Conservation (phyloP, 140 eudicot species). For the Cichorium intybus region DNA sequence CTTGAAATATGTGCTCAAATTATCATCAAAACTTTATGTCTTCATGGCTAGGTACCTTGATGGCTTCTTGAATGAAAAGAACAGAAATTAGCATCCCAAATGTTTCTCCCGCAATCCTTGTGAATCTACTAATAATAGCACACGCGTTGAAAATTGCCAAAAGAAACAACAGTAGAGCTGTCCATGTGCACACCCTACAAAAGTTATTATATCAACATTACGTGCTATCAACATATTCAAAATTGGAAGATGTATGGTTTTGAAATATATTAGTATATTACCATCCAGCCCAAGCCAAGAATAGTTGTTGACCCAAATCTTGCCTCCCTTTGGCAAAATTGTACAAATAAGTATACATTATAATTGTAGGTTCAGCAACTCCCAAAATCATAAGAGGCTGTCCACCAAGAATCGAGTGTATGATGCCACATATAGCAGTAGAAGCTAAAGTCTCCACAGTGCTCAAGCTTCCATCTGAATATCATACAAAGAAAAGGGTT, state of each 20-base stretch:
- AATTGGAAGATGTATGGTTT: background rate
- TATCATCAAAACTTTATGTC: background rate
- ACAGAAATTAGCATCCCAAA: constrained; percentile 58
- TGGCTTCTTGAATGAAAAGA: constrained; percentile 56
- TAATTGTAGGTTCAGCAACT: constrained; percentile 59
- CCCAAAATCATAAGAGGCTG: constrained; percentile 61
- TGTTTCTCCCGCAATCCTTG: constrained; percentile 54
- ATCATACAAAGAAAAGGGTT: background rate
- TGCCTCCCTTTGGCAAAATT: constrained; percentile 48
- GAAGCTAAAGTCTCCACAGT: constrained; percentile 61
- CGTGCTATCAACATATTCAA: background rate
- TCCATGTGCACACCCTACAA: constrained; percentile 60
- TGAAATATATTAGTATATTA: constrained; percentile 1
- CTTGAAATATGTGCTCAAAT: background rate
- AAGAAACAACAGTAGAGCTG: constrained; percentile 45
- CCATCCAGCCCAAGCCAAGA: constrained; percentile 69
- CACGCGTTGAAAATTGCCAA: constrained; percentile 48
- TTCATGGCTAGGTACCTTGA: constrained; percentile 35
- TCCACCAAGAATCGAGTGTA: constrained; percentile 58
- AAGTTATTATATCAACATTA: background rate
- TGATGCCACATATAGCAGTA: constrained; percentile 57
- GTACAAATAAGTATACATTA: constrained; percentile 53
- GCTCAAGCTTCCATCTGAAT: constrained; percentile 53
- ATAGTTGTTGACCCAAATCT: constrained; percentile 47
- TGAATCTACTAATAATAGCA: constrained; percentile 41